Base-by-base conservation (phyloP, 2,329 filamentous ascomycete genomes). In the Dactylellina cionopaga region DNA sequence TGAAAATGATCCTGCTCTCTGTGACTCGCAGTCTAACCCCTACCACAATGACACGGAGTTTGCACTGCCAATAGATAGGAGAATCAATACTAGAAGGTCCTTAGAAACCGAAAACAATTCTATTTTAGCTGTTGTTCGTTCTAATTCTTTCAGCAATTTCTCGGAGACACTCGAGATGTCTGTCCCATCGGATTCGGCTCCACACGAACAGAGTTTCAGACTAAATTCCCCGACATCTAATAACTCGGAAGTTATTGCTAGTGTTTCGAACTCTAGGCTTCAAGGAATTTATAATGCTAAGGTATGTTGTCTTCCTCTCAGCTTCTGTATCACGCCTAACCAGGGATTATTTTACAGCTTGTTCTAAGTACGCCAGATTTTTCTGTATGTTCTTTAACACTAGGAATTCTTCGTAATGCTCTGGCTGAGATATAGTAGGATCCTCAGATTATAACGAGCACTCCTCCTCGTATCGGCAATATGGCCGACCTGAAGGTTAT, bases 391-490 rank as follows among this genome's bases (percentile, higher is more conserved):
- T 25, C 10, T 15, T 11, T 43, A n/a, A 3, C 25, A 27, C n/a
- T 19, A 52, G 3, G 11, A 3, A 52, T 31, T 27, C 22, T 19
- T 43, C 19, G n/a, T n/a, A n/a, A n/a, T 39, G 33, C 3, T 31
- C 17, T 41, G 1, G 15, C 37, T 7, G 47, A 17, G n/a, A 41
- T 35, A 35, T 22, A 9, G 5, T 44, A 71, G 66, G 66, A 71
- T 24, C 51, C 66, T 29, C 58, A 64, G 4, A 64, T 71, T 19
- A 29, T 71, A 3, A 71, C 58, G 11, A 71, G 66, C 52, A 71
- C 66, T 24, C 66, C 66, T n/a, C 17, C 25, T 6, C 51, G 22
- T 5, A 46, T 44, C n/a, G 54, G 51, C 25, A 15, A 17, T 4
- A 22, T 29, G 7, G 41, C 22, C 11, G 44, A n/a, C 5, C 47